Evolutionary conservation across 2,329 filamentous ascomycete genomes (phyloP).

Genomic region (Celoporthe dispersa): DNA sequence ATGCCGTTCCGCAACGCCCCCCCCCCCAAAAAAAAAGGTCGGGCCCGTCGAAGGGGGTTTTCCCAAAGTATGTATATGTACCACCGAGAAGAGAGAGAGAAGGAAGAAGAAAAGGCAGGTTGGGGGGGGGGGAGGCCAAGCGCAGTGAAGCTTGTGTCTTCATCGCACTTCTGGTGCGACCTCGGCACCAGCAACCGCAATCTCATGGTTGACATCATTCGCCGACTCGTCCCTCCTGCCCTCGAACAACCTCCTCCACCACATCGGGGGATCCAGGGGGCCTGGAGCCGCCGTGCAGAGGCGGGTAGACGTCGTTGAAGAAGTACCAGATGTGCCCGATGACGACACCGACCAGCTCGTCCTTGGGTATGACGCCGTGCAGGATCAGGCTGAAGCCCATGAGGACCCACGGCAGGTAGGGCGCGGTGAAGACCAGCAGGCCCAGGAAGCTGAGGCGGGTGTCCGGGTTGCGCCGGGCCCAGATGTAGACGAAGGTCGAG

Average conservation of each 20-base stretch:
- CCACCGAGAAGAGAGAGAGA: neutral
- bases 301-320: conserved; percentile 94
- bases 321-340: conserved; percentile 99
- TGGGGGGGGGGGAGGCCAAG: too few relatives aligned
- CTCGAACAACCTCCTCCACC: conserved; percentile 88
- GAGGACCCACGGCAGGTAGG: conserved; percentile 94
- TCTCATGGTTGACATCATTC: conserved; percentile 64
- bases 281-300: conserved; percentile 80
- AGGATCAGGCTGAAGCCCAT: conserved; percentile 92
- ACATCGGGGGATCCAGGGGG: conserved; percentile 87
- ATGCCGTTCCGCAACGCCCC: conserved; percentile 21
- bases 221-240: conserved; percentile 52
- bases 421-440: conserved; percentile 87
- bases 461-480: conserved; percentile 93
- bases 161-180: conserved; percentile 42
- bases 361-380: conserved; percentile 87
- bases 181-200: conserved; percentile 59
- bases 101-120: neutral
- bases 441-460: conserved; percentile 88
- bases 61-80: neutral
- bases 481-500: conserved; percentile 95
- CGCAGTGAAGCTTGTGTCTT: conserved; percentile 32
- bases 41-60: neutral
- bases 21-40: conserved; percentile 22
- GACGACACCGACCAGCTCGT: conserved; percentile 93